Evolutionary conservation across 139 green algal genomes (phyloP).

Genomic region (Zygnema circumcarinatum): DNA sequence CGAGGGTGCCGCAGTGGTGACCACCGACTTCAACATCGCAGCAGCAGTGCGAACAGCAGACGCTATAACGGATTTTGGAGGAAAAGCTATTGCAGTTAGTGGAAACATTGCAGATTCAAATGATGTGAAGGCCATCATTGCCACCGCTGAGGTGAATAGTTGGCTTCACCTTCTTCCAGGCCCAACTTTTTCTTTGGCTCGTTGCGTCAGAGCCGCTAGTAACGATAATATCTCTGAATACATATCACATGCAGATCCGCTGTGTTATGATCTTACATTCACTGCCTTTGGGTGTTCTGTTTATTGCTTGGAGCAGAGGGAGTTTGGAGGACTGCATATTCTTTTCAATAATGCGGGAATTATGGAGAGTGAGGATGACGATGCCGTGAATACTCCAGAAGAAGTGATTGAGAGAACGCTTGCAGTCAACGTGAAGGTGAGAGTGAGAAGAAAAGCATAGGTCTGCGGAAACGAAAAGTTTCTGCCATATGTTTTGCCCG

Average conservation of each 20-base stretch:
- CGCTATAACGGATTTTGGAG: slow-evolving; percentile 18
- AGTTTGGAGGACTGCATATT: slow-evolving; percentile 46
- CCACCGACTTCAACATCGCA: slow-evolving; percentile 23
- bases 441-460: not conserved
- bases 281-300: too few species aligned
- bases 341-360: slow-evolving; percentile 59
- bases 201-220: not conserved
- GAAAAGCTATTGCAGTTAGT: not conserved
- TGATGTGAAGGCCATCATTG: slow-evolving; percentile 32
- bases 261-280: too few species aligned
- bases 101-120: slow-evolving; percentile 27
- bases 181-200: not conserved
- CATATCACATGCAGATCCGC: too few species aligned
- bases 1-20: slow-evolving; percentile 38
- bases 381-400: slow-evolving; percentile 40
- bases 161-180: not conserved
- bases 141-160: slow-evolving; percentile 20
- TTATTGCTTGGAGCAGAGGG: too few species aligned
- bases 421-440: slow-evolving; percentile 50
- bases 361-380: slow-evolving; percentile 27
- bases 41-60: slow-evolving; percentile 2
- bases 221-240: too few species aligned
- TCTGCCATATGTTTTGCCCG: too few species aligned
- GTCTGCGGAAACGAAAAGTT: too few species aligned
- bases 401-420: slow-evolving; percentile 47